Base-by-base conservation (phyloP, 352 stramenopile species). In the Phytophthora niederhauseri region DNA sequence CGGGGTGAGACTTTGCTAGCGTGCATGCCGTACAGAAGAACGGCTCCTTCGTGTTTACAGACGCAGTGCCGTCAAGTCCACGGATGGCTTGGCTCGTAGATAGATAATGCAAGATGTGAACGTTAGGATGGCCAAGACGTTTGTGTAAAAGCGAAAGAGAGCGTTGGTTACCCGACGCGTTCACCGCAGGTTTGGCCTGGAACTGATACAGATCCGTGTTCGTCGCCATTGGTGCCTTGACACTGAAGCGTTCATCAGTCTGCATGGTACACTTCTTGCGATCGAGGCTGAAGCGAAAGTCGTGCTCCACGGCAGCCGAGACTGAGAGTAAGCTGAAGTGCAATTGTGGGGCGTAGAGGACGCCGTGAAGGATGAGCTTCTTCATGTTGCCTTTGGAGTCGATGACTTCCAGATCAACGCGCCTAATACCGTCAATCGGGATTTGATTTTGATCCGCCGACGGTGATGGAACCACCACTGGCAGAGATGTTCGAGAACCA, bases 321-420 rank as follows among this genome's bases (percentile, higher is more conserved):
- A 68, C 30, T 6, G 19, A 45, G 0, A 61, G 19, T 4, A 70
- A 7, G 31, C 9, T 64, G 63, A 65, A 70, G 7, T 70, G 19
- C 54, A 70, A 17, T 41, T 56, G 22, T 0, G 57, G 41, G 2
- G 46, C 56, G 14, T 51, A 57, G 5, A 64, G 38, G 12, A 61
- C 30, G 20, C 11, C 51, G 20, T 65, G 26, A 54, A 63, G 56
- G 48, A 9, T 66, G 30, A 62, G 31, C 8, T 14, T 68, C 30
- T 53, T 59, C 36, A 3, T 8, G 7, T 52, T 66, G 14, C 51
- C 53, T 56, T 75, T 75, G 34, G 61, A 72, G 66, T 65, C 61
- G 9, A 14, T 57, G 58, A 72, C 66, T 57, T 46, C 20, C 49
- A 74, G 31, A 1, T 65, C 34, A 51, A 74, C 53, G 3, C 63